phyloP scores from a whole-genome alignment of 495 filamentous ascomycete genomes.

The Chaetomium tenue region DNA sequence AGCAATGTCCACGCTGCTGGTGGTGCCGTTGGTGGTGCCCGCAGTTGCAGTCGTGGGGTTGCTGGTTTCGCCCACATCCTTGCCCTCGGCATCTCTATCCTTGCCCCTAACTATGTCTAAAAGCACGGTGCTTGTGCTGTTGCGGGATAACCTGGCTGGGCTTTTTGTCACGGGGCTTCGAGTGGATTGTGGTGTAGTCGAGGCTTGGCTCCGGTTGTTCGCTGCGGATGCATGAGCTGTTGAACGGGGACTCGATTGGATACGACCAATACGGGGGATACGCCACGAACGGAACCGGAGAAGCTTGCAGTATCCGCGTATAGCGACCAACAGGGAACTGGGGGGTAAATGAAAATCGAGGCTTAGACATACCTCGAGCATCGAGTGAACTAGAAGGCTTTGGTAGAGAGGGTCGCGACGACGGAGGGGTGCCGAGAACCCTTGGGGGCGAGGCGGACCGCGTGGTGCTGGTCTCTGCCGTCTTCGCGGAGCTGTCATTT shows the following conservation, averaged over 20 bases:
- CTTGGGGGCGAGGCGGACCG: constrained; percentile 8
- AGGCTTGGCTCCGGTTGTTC: constrained; percentile 20
- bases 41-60: constrained; percentile 11
- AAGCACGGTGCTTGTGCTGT: constrained; percentile 14
- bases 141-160: constrained; percentile 25
- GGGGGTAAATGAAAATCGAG: background rate
- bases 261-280: constrained; percentile 10
- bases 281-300: background rate
- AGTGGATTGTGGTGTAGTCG: constrained; percentile 20
- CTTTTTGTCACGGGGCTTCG: constrained; percentile 7
- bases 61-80: constrained; percentile 27
- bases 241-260: background rate
- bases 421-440: constrained; percentile 14
- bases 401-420: constrained; percentile 19
- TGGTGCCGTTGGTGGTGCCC: constrained; percentile 13
- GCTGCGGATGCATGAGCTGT: constrained; percentile 24
- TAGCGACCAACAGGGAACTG: background rate
- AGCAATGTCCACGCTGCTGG: constrained; percentile 13
- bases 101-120: constrained; percentile 23
- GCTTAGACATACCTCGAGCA: constrained; percentile 26
- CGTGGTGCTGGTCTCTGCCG: background rate
- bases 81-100: constrained; percentile 17
- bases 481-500: background rate
- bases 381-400: constrained; percentile 24
- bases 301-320: background rate